phyloP scores from a whole-genome alignment of 2,329 filamentous ascomycete genomes.

The Iodosphaeria phyllophila region DNA sequence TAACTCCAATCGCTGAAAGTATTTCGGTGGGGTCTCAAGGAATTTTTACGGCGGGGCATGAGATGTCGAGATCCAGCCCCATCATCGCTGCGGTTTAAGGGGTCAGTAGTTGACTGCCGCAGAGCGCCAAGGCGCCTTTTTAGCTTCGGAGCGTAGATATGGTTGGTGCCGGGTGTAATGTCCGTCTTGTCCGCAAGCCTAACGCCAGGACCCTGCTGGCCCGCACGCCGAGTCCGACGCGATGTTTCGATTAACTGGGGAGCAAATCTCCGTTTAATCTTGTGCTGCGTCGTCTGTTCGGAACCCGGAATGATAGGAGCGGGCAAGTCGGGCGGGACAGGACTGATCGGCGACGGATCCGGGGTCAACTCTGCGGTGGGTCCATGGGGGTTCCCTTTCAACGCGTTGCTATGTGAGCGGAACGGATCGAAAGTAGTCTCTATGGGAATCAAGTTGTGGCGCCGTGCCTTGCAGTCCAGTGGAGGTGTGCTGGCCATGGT shows the following conservation, averaged over 20 bases:
- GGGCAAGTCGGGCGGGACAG: constrained; percentile 23
- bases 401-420: too few relatives aligned
- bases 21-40: constrained; percentile 20
- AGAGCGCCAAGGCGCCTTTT: constrained; percentile 15
- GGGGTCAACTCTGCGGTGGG: constrained; percentile 39
- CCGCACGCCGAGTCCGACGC: constrained; percentile 47
- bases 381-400: constrained; percentile 20
- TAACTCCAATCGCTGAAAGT: too few relatives aligned
- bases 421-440: constrained; percentile 50
- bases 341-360: constrained; percentile 32
- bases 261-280: constrained; percentile 37
- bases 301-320: constrained; percentile 3
- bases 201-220: constrained; percentile 43
- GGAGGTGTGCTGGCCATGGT: constrained; percentile 7
- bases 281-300: constrained; percentile 11
- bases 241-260: constrained; percentile 72
- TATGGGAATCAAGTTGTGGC: constrained; percentile 51
- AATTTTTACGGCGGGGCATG: constrained; percentile 19
- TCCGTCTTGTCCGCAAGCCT: constrained; percentile 54
- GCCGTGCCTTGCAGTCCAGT: constrained; percentile 17
- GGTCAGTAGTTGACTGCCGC: constrained; percentile 8
- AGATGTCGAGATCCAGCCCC: constrained; percentile 14
- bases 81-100: constrained; percentile 12
- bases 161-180: constrained; percentile 43
- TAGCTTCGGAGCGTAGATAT: constrained; percentile 32